A percentile compares a stretch with the other conserved stretches of the same genome.
These are phyloP conservation scores for Moricandia arvensis DNA, from an alignment of 345 rosid species.

Conservation along the genomic window DNA sequence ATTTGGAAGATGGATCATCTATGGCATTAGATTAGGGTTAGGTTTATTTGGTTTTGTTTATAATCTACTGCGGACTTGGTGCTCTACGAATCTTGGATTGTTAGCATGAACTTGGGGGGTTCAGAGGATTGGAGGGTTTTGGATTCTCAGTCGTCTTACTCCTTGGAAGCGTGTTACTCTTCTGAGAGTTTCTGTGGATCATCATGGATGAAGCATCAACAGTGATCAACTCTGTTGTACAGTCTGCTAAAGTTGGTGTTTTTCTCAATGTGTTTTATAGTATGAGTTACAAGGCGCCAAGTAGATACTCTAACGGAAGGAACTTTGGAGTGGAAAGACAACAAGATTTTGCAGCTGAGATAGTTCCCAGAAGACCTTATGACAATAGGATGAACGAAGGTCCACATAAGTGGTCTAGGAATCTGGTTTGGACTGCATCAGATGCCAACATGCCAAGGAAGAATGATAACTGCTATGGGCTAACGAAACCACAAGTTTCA, in stretches of 20 bases:
- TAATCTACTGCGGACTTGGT: too few relatives aligned
- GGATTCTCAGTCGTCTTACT: neutral
- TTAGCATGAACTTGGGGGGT: too few relatives aligned
- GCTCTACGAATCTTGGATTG: too few relatives aligned
- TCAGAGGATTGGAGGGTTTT: too few relatives aligned
- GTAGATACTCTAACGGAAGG: conserved; percentile 20
- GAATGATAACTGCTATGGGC: neutral
- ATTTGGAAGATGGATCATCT: neutral
- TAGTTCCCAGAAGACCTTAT: conserved; percentile 25
- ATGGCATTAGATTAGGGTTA: conserved; percentile 6
- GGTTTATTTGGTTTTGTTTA: too few relatives aligned
- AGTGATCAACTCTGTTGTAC: neutral
- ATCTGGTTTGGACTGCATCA: conserved; percentile 36
- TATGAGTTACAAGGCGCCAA: conserved; percentile 35
- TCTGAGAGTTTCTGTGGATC: conserved; percentile 19
- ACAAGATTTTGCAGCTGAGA: conserved; percentile 9
- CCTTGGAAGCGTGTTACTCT: neutral
- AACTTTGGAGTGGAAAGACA: conserved; percentile 17
- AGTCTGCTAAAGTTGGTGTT: conserved; percentile 26
- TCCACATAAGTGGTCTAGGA: conserved; percentile 16
- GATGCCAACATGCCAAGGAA: conserved; percentile 9
- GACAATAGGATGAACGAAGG: neutral
- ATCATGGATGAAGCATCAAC: conserved; percentile 34
- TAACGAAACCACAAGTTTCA: conserved; percentile 9
- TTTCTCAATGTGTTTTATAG: conserved; percentile 29